These are phyloP conservation scores for Nigrograna mackinnonii DNA, from an alignment of 2,329 filamentous ascomycete genomes.

Conservation along the genomic window DNA sequence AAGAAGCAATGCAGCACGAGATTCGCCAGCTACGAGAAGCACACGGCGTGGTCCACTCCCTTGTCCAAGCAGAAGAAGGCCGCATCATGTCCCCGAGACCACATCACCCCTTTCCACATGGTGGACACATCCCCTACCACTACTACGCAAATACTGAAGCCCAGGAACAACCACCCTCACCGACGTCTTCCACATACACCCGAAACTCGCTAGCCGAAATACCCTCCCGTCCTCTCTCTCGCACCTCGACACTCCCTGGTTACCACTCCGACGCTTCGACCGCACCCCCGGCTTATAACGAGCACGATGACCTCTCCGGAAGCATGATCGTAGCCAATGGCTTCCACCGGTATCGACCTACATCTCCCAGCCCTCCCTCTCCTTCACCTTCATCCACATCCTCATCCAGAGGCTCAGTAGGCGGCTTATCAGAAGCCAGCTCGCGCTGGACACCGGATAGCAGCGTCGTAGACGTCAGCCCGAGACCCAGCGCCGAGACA, in stretches of 20 bases:
- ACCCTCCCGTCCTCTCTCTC: conserved; percentile 37
- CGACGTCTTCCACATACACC: conserved; percentile 31
- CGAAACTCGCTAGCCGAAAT: conserved; percentile 26
- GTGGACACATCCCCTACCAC: conserved; percentile 20
- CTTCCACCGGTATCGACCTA: conserved; percentile 43
- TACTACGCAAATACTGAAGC: conserved; percentile 14
- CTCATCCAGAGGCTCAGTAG: neutral
- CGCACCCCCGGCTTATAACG: conserved; percentile 47
- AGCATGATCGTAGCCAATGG: conserved; percentile 46
- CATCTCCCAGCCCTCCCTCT: conserved; percentile 8
- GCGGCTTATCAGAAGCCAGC: conserved; percentile 9
- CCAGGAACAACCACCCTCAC: conserved; percentile 11
- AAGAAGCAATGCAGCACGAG: conserved; percentile 46
- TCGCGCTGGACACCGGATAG: conserved; percentile 42
- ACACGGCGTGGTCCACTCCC: conserved; percentile 55
- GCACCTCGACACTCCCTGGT: conserved; percentile 47
- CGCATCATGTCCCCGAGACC: conserved; percentile 19
- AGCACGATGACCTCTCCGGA: conserved; percentile 41
- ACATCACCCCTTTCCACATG: neutral
- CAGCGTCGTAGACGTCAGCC: conserved; percentile 43
- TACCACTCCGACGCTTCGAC: conserved; percentile 45
- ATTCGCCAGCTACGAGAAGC: conserved; percentile 57
- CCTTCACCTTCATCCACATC: neutral
- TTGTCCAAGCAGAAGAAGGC: conserved; percentile 47
- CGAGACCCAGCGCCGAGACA: conserved; percentile 41